A percentile compares a stretch with the other conserved stretches of the same genome.
Conservation (phyloP, 2,329 filamentous ascomycete genomes). For the Tolypocladium cylindrosporum region DNA sequence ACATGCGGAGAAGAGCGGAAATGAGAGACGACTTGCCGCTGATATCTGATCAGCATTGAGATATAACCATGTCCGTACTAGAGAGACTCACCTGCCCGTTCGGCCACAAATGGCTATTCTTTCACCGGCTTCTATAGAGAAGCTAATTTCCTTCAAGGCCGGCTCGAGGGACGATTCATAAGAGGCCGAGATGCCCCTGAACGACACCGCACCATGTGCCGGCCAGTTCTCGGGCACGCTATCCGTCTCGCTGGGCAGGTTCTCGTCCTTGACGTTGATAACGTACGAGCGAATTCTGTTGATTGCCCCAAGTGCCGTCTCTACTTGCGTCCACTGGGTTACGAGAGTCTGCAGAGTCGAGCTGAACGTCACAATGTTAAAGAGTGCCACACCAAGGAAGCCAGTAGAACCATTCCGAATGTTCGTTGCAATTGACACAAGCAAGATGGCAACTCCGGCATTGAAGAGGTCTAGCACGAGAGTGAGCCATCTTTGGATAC, state of each 20-base stretch:
- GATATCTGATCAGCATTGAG: slow-evolving; percentile 7
- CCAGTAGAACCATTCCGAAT: slow-evolving; percentile 17
- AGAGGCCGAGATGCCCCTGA: slow-evolving; percentile 17
- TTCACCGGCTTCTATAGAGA: slow-evolving; percentile 21
- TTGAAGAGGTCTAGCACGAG: slow-evolving; percentile 36
- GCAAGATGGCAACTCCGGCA: slow-evolving; percentile 31
- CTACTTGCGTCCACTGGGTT: slow-evolving; percentile 19
- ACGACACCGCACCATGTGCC: slow-evolving; percentile 11
- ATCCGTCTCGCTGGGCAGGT: slow-evolving; percentile 7
- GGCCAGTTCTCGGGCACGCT: slow-evolving; percentile 15
- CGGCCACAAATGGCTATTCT: slow-evolving; percentile 34
- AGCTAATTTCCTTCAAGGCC: slow-evolving; percentile 16
- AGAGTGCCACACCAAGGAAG: slow-evolving; percentile 16
- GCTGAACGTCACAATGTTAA: slow-evolving; percentile 18
- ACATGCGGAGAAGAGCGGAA: slow-evolving; percentile 33
- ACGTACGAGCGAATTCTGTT: slow-evolving; percentile 16
- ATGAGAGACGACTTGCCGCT: slow-evolving; percentile 27
- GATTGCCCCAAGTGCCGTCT: slow-evolving; percentile 16
- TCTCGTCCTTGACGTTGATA: slow-evolving; percentile 11
- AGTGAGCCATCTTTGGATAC: slow-evolving; percentile 38
- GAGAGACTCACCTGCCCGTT: slow-evolving; percentile 19
- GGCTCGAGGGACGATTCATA: slow-evolving; percentile 13
- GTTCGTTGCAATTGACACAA: slow-evolving; percentile 31
- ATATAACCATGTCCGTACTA: neutral
- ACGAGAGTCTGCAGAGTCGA: slow-evolving; percentile 20